These are phyloP conservation scores for Candida coquimbonensis DNA, from an alignment of 805 yeast species.

Conservation along the genomic window DNA sequence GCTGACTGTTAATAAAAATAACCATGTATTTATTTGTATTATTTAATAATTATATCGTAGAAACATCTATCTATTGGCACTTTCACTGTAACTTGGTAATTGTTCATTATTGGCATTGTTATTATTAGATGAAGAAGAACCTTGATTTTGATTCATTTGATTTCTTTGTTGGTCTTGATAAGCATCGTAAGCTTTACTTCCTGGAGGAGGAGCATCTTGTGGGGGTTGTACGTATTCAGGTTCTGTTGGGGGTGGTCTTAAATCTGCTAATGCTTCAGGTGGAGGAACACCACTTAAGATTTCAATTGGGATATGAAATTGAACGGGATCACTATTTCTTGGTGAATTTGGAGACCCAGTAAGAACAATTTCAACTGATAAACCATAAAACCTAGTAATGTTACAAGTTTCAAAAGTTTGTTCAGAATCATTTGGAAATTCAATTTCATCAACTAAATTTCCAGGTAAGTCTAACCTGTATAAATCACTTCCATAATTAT, in stretches of 20 bases:
- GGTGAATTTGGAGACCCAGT: background rate
- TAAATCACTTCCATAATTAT: background rate
- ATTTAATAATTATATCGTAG: background rate
- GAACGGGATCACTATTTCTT: background rate
- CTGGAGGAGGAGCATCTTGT: background rate
- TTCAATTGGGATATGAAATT: background rate
- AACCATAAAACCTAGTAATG: constrained; percentile 37
- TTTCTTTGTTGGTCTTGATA: background rate
- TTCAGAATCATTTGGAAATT: constrained; percentile 34
- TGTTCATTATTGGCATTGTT: background rate
- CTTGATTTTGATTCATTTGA: background rate
- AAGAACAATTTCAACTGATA: constrained; percentile 30
- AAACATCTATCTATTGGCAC: background rate
- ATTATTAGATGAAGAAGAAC: background rate
- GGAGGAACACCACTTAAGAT: background rate
- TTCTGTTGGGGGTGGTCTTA: background rate
- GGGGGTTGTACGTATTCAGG: background rate
- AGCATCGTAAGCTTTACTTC: background rate
- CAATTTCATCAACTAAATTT: background rate
- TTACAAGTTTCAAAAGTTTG: constrained; percentile 48
- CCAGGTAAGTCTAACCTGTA: constrained; percentile 2
- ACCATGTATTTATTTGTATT: background rate
- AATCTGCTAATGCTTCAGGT: background rate
- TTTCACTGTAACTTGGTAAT: constrained; percentile 10
- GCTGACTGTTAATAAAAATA: background rate